A percentile compares a stretch with the other conserved stretches of the same genome.
Conservation (phyloP, 768 basidiomycete genomes). For the Agaricus blazei region DNA sequence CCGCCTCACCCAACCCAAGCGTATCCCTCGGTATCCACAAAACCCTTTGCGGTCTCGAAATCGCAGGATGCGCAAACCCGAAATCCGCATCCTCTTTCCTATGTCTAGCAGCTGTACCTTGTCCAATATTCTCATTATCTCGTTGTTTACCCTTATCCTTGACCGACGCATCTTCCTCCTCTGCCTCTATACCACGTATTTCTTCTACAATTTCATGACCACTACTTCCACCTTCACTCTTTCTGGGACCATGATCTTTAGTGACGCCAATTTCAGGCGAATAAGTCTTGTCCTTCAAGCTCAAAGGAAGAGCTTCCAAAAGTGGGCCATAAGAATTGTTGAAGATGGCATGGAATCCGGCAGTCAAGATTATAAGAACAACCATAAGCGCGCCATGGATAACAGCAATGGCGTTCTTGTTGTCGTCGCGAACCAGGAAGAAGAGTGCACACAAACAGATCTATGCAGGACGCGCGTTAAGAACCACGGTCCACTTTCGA, state of each 20-base stretch:
- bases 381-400: constrained; percentile 82
- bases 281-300: constrained; percentile 65
- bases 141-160: constrained; percentile 11
- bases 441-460: constrained; percentile 83
- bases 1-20: constrained; percentile 54
- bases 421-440: constrained; percentile 71
- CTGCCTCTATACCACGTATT: constrained; percentile 1
- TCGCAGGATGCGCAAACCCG: constrained; percentile 87
- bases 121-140: not conserved
- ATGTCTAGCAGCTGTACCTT: constrained; percentile 4
- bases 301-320: constrained; percentile 68
- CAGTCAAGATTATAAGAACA: constrained; percentile 76
- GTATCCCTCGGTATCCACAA: constrained; percentile 84
- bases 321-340: constrained; percentile 80
- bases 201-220: not conserved
- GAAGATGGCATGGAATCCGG: constrained; percentile 69
- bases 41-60: constrained; percentile 62
- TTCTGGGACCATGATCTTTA: not conserved
- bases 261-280: constrained; percentile 14
- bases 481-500: not conserved
- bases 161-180: not conserved
- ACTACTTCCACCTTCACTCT: not conserved
- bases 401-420: constrained; percentile 49
- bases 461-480: constrained; percentile 1
- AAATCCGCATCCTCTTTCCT: constrained; percentile 37